Conservation (phyloP, 2,329 filamentous ascomycete genomes). For the Talaromyces piceae region DNA sequence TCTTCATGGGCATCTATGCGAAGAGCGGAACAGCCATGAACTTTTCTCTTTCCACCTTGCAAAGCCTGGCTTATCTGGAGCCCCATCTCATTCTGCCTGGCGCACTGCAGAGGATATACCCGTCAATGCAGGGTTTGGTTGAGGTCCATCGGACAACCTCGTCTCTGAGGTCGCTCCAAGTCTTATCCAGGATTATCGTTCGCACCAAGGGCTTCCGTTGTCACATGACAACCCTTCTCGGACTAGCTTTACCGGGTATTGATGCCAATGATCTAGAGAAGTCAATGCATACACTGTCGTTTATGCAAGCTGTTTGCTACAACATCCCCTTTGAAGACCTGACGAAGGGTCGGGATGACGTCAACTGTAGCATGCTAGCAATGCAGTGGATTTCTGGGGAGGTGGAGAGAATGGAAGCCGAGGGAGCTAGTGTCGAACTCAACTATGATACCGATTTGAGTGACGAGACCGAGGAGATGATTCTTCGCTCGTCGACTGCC, state of each 20-base stretch:
- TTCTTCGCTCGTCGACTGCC: slow-evolving; percentile 87
- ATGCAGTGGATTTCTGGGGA: slow-evolving; percentile 91
- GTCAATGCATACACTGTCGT: slow-evolving; percentile 86
- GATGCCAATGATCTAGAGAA: slow-evolving; percentile 97
- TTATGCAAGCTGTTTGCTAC: slow-evolving; percentile 92
- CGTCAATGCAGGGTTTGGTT: slow-evolving; percentile 89
- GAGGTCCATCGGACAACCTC: slow-evolving; percentile 96
- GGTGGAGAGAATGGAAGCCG: slow-evolving; percentile 85
- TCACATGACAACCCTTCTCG: slow-evolving; percentile 89
- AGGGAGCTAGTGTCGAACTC: slow-evolving; percentile 76
- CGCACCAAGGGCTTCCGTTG: slow-evolving; percentile 93
- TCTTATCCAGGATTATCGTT: slow-evolving; percentile 84
- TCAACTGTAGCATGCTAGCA: slow-evolving; percentile 68
- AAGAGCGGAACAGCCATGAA: slow-evolving; percentile 89
- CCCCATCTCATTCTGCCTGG: slow-evolving; percentile 87
- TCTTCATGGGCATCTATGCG: slow-evolving; percentile 96
- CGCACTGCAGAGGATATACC: slow-evolving; percentile 91
- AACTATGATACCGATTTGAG: slow-evolving; percentile 75
- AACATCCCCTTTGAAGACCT: slow-evolving; percentile 88
- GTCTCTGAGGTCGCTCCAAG: slow-evolving; percentile 82
- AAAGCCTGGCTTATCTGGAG: slow-evolving; percentile 83
- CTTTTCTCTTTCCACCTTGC: slow-evolving; percentile 83
- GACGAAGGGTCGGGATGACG: slow-evolving; percentile 57
- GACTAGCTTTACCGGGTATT: slow-evolving; percentile 85
- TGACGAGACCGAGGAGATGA: slow-evolving; percentile 78